phyloP scores from a whole-genome alignment of 2,329 filamentous ascomycete genomes.

The Biscogniauxia mediterranea region DNA sequence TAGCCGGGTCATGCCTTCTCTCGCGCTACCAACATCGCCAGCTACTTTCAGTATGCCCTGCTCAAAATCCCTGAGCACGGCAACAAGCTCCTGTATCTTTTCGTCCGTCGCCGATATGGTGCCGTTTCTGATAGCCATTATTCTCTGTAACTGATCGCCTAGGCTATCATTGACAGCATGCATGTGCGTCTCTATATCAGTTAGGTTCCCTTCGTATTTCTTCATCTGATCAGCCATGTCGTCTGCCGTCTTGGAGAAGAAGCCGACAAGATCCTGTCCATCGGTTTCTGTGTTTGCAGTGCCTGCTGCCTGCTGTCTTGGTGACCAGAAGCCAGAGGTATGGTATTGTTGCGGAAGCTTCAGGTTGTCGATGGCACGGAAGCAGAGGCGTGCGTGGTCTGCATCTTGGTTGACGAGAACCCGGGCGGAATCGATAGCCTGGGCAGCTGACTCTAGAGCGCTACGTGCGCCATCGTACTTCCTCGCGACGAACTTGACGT shows the following conservation, averaged over 20 bases:
- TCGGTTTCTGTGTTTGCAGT: constrained; percentile 45
- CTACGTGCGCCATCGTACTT: constrained; percentile 45
- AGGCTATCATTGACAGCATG: constrained; percentile 61
- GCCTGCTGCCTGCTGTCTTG: constrained; percentile 39
- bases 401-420: constrained; percentile 42
- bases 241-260: constrained; percentile 61
- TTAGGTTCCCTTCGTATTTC: constrained; percentile 56
- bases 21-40: constrained; percentile 55
- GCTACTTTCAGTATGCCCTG: constrained; percentile 63
- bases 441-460: constrained; percentile 40
- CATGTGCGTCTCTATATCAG: constrained; percentile 65
- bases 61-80: constrained; percentile 64
- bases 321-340: constrained; percentile 43
- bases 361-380: constrained; percentile 46
- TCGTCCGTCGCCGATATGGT: constrained; percentile 42
- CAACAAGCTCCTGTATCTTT: constrained; percentile 51
- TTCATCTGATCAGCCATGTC: constrained; percentile 59
- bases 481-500: constrained; percentile 43
- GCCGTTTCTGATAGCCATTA: constrained; percentile 41
- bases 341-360: constrained; percentile 51
- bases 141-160: constrained; percentile 57
- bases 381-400: constrained; percentile 42
- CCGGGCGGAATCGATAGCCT: constrained; percentile 42
- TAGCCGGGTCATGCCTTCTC: constrained; percentile 60
- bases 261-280: constrained; percentile 59